Percentiles rank a stretch among this genome's conserved stretches.
These are phyloP conservation scores for Diaporthe eres DNA, from an alignment of 2,329 filamentous ascomycete genomes.

Conservation along the genomic window DNA sequence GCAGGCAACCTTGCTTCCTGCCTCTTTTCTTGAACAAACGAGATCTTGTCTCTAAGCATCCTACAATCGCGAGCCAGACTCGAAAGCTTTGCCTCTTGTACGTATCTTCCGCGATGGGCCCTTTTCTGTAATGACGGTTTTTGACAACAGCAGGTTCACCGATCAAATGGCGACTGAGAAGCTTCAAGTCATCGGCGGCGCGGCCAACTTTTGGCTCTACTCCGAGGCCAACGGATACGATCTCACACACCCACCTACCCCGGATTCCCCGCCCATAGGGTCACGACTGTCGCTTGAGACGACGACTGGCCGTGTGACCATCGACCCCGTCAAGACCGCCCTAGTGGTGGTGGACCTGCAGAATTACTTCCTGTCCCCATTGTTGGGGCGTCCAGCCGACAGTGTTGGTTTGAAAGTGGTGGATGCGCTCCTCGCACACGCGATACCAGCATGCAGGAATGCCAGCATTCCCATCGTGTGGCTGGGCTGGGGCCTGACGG, in stretches of 20 bases:
- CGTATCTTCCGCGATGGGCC: too few relatives aligned
- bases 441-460: slow-evolving; percentile 36
- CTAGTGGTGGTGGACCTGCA: slow-evolving; percentile 41
- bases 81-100: too few relatives aligned
- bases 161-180: slow-evolving; percentile 1
- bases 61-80: too few relatives aligned
- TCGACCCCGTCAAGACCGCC: slow-evolving; percentile 36
- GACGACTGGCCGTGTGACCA: slow-evolving; percentile 25
- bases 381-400: slow-evolving; percentile 34
- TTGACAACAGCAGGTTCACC: too few relatives aligned
- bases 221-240: background rate
- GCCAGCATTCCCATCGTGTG: slow-evolving; percentile 35
- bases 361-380: slow-evolving; percentile 41
- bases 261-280: background rate
- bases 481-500: slow-evolving; percentile 36
- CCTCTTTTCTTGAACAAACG: too few relatives aligned
- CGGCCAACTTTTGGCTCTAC: slow-evolving; percentile 15
- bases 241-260: slow-evolving; percentile 38
- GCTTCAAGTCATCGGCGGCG: background rate
- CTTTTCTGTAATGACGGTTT: too few relatives aligned
- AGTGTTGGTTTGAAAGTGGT: slow-evolving; percentile 32
- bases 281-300: slow-evolving; percentile 30
- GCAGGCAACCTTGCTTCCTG: too few relatives aligned
- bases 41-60: too few relatives aligned
- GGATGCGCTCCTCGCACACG: slow-evolving; percentile 14